A percentile compares a stretch with the other conserved stretches of the same genome.
phyloP scores from a whole-genome alignment of 345 rosid genomes.

The Rhodamnia rubescens region DNA sequence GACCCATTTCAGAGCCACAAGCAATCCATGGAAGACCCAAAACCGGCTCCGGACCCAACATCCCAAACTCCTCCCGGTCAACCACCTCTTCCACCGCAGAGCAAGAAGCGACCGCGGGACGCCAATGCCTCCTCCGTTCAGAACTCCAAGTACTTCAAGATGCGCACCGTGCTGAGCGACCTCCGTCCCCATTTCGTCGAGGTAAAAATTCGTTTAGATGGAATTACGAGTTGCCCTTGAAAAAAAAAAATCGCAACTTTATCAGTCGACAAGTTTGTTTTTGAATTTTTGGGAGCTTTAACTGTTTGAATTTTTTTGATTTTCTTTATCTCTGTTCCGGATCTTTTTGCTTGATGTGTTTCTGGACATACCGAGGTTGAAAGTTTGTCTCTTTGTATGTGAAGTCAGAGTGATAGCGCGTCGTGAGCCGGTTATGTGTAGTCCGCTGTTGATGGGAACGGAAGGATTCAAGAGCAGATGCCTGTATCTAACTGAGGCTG shows the following conservation, averaged over 20 bases:
- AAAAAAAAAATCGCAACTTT: neutral
- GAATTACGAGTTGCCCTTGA: neutral
- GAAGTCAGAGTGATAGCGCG: neutral
- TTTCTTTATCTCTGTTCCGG: neutral
- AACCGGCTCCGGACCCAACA: neutral
- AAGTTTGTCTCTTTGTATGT: neutral
- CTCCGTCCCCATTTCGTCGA: slow-evolving; percentile 27
- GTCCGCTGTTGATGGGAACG: neutral
- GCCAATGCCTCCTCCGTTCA: slow-evolving; percentile 18
- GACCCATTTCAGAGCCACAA: neutral
- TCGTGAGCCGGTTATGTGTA: neutral
- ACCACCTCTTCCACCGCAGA: slow-evolving; percentile 16
- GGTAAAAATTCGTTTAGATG: slow-evolving; percentile 6
- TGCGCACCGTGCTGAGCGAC: slow-evolving; percentile 23
- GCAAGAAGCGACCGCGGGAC: slow-evolving; percentile 49
- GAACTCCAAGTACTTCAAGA: slow-evolving; percentile 36
- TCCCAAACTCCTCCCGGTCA: neutral
- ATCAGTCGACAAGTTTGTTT: neutral
- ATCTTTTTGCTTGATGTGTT: neutral
- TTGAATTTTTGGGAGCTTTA: neutral
- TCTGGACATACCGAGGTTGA: neutral
- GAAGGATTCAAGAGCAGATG: neutral
- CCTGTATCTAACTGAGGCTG: neutral
- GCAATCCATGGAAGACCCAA: slow-evolving; percentile 1
- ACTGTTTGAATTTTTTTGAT: neutral